Evolutionary conservation across 371 early-diverging fungal species (phyloP).

Genomic region (Rhizopus microsporus): DNA sequence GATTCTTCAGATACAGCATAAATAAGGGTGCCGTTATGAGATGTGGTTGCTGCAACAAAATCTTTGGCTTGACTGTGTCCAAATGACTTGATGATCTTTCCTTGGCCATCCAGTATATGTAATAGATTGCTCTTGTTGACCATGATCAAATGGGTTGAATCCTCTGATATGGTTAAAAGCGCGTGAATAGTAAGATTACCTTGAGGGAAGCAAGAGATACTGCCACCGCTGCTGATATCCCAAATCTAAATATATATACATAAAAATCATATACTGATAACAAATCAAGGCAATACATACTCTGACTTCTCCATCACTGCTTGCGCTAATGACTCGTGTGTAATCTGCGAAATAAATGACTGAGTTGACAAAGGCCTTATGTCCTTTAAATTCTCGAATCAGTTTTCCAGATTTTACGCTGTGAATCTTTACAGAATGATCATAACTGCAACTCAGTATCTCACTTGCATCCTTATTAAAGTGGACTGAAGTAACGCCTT

Average conservation of each 20-base stretch:
- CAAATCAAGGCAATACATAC: slow-evolving; percentile 37
- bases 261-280: not conserved
- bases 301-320: slow-evolving; percentile 87
- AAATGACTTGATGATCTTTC: slow-evolving; percentile 49
- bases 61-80: slow-evolving; percentile 48
- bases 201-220: slow-evolving; percentile 31
- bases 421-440: slow-evolving; percentile 78
- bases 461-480: slow-evolving; percentile 81
- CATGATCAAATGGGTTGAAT: slow-evolving; percentile 64
- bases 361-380: slow-evolving; percentile 86
- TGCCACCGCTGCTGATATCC: slow-evolving; percentile 64
- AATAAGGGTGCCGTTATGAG: slow-evolving; percentile 75
- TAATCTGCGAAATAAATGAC: slow-evolving; percentile 73
- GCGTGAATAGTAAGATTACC: slow-evolving; percentile 25
- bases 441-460: slow-evolving; percentile 84
- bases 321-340: slow-evolving; percentile 70
- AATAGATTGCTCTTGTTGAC: slow-evolving; percentile 68
- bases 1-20: slow-evolving; percentile 73
- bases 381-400: slow-evolving; percentile 90
- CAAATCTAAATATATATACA: slow-evolving; percentile 61
- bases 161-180: slow-evolving; percentile 48
- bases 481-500: slow-evolving; percentile 80
- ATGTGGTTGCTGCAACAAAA: slow-evolving; percentile 64
- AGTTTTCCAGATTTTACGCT: slow-evolving; percentile 89
- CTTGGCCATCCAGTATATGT: slow-evolving; percentile 62